Conservation (phyloP, 352 stramenopile genomes). For the Pythium apleroticum region DNA sequence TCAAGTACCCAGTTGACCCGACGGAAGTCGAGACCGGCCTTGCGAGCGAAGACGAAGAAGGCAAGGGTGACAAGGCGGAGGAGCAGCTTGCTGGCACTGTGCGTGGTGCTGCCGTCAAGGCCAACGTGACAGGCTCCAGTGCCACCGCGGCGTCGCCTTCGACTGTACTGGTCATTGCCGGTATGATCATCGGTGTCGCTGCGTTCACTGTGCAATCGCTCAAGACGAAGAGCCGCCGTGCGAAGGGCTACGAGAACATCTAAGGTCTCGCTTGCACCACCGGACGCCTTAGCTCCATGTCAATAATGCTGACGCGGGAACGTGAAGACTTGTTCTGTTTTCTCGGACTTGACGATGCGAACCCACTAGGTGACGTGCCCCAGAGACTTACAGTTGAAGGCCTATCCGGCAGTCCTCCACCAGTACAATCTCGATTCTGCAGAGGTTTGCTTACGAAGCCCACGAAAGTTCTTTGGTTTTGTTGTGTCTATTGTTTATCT, state of each 20-base stretch:
- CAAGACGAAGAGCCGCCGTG: not conserved
- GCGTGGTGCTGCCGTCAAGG: not conserved
- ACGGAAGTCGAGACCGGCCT: constrained; percentile 48
- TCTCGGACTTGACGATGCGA: too few species aligned
- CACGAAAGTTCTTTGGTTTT: too few species aligned
- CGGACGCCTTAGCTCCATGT: too few species aligned
- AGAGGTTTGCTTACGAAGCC: too few species aligned
- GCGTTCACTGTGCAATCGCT: not conserved
- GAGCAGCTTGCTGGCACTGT: not conserved
- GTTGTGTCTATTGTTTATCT: too few species aligned
- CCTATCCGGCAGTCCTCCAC: too few species aligned
- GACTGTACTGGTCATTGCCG: not conserved
- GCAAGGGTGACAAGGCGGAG: not conserved
- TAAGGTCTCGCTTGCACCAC: not conserved
- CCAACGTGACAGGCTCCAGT: not conserved
- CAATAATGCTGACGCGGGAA: too few species aligned
- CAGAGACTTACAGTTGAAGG: too few species aligned
- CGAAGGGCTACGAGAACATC: not conserved
- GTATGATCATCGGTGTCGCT: not conserved
- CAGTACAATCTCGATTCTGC: too few species aligned
- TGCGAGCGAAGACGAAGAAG: not conserved
- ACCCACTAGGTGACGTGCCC: too few species aligned
- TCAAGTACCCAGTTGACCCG: constrained; percentile 50
- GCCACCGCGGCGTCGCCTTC: not conserved
- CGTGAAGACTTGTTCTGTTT: too few species aligned